These are phyloP conservation scores for Trichoderma sp. DNA, from an alignment of 2,329 filamentous ascomycete species.

Conservation along the genomic window DNA sequence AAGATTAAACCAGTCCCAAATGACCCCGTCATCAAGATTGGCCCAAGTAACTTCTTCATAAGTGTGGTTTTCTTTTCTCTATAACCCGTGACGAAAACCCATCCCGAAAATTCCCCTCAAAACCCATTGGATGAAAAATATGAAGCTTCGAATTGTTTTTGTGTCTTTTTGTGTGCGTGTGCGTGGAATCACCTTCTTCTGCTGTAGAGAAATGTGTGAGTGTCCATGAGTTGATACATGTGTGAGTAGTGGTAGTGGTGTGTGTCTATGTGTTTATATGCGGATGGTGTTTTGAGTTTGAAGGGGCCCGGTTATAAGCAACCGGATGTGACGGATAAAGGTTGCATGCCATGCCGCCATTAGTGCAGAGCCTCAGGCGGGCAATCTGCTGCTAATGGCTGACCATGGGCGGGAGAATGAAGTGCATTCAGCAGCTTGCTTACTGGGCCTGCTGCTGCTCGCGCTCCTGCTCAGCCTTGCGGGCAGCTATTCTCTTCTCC, in stretches of 20 bases:
- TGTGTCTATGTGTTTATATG: neutral
- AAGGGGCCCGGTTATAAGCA: neutral
- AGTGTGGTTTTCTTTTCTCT: neutral
- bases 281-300: neutral
- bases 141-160: neutral
- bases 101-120: neutral
- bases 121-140: neutral
- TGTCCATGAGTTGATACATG: neutral
- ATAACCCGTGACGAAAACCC: slow-evolving; percentile 6
- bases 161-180: neutral
- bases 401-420: slow-evolving; percentile 8
- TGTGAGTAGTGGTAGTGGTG: neutral
- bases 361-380: neutral
- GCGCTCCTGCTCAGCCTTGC: slow-evolving; percentile 30
- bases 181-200: neutral
- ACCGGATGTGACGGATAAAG: slow-evolving; percentile 5
- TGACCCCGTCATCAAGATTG: neutral
- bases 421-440: slow-evolving; percentile 16
- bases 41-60: neutral
- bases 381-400: neutral
- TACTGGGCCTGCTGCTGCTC: slow-evolving; percentile 18
- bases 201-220: slow-evolving; percentile 7
- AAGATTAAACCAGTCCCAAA: neutral
- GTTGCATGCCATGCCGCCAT: slow-evolving; percentile 4
- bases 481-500: slow-evolving; percentile 57